Conservation (phyloP, 2,329 filamentous ascomycete genomes). For the Exophiala sp. region DNA sequence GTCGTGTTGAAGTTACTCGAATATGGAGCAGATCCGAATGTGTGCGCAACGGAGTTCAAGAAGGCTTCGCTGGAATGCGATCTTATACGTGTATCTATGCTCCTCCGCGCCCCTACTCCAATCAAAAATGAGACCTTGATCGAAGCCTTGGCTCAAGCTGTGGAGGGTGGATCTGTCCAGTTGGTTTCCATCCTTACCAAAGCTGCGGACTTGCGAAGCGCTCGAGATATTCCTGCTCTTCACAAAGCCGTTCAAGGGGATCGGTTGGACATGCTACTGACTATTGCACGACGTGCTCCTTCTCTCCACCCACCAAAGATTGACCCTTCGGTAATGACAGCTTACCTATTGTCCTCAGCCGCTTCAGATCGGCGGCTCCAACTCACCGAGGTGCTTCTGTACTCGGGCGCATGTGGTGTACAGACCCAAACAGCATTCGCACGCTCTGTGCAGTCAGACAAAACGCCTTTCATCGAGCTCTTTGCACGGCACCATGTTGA, state of each 20-base stretch:
- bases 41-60: not conserved
- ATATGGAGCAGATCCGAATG: conserved; percentile 5
- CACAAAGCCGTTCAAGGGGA: conserved; percentile 1
- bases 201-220: not conserved
- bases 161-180: conserved; percentile 3
- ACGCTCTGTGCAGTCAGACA: not conserved
- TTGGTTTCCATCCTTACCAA: not conserved
- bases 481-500: conserved; percentile 5
- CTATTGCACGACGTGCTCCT: conserved; percentile 1
- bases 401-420: not conserved
- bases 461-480: not conserved
- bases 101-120: conserved; percentile 1
- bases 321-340: not conserved
- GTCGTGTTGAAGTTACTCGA: conserved; percentile 2
- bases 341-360: not conserved
- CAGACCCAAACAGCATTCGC: not conserved
- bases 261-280: conserved; percentile 2
- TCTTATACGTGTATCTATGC: not conserved
- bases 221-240: not conserved
- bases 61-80: not conserved
- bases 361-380: not conserved
- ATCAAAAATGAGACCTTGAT: not conserved
- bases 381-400: conserved; percentile 1
- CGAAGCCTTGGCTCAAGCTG: conserved; percentile 4
- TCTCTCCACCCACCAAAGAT: not conserved